phyloP scores from a whole-genome alignment of 1,284 basidiomycete species.

The Pseudozyma sp. region DNA sequence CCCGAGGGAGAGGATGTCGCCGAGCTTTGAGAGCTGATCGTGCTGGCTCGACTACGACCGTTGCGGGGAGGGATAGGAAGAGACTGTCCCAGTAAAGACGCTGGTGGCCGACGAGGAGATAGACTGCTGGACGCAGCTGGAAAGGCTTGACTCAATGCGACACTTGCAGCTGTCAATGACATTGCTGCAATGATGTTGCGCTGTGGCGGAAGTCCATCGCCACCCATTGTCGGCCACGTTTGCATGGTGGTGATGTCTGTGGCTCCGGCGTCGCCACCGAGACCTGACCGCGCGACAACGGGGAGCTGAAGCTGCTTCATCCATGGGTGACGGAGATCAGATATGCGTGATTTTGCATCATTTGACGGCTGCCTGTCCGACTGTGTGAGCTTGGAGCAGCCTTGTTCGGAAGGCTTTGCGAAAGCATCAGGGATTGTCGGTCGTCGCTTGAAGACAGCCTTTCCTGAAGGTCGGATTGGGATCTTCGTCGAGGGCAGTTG shows the following conservation, averaged over 20 bases:
- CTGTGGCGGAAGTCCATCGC: background rate
- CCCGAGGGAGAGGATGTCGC: slow-evolving; percentile 33
- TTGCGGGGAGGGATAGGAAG: slow-evolving; percentile 43
- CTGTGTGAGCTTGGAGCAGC: background rate
- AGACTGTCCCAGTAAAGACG: slow-evolving; percentile 30
- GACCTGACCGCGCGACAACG: background rate
- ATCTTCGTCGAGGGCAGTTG: slow-evolving; percentile 27
- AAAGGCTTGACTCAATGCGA: slow-evolving; percentile 3
- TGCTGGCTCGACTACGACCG: slow-evolving; percentile 40
- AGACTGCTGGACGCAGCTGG: background rate
- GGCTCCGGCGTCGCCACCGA: background rate
- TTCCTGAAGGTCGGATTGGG: slow-evolving; percentile 15
- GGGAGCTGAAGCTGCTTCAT: slow-evolving; percentile 43
- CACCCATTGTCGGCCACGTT: slow-evolving; percentile 22
- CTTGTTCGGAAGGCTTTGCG: slow-evolving; percentile 2
- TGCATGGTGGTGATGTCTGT: background rate
- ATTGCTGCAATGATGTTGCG: slow-evolving; percentile 7
- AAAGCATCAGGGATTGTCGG: slow-evolving; percentile 36
- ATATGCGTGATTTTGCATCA: slow-evolving; percentile 18
- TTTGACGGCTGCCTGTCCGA: background rate
- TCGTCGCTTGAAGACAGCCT: slow-evolving; percentile 14
- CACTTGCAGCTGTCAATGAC: slow-evolving; percentile 25
- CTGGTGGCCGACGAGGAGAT: slow-evolving; percentile 30
- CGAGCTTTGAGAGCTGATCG: slow-evolving; percentile 47
- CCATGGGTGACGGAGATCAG: slow-evolving; percentile 41